phyloP scores from a whole-genome alignment of 139 green algal species.

The Tetradesmus obliquus region DNA sequence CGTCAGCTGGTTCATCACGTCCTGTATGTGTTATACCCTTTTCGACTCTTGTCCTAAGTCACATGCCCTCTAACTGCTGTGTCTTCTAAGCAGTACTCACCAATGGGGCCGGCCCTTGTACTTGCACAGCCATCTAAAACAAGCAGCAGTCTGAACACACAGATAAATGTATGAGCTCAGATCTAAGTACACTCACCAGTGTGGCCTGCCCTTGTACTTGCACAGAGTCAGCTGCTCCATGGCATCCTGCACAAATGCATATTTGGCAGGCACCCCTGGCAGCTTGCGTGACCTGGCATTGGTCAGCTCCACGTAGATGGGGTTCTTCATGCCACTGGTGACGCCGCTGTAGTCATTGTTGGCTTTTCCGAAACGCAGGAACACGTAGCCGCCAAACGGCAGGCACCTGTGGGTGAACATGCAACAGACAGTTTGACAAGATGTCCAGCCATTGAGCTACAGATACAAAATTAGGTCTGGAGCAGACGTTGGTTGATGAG shows the following conservation, averaged over 20 bases:
- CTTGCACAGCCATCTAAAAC: no score
- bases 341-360: slow-evolving; percentile 22
- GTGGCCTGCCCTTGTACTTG: slow-evolving; percentile 36
- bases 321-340: slow-evolving; percentile 33
- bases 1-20: no score
- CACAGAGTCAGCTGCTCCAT: slow-evolving; percentile 36
- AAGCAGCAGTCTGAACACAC: no score
- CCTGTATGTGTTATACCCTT: no score
- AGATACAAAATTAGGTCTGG: no score
- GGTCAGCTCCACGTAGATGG: slow-evolving; percentile 39
- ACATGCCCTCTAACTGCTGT: no score
- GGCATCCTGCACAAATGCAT: slow-evolving; percentile 9
- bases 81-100: no score
- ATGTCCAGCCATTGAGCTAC: no score
- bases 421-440: not conserved
- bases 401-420: slow-evolving; percentile 18
- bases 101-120: no score
- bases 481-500: no score
- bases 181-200: not conserved
- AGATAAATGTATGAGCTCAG: no score
- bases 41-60: no score
- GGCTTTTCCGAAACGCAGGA: slow-evolving; percentile 37
- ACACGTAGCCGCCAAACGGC: slow-evolving; percentile 25
- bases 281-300: slow-evolving; percentile 9
- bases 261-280: not conserved